Evolutionary conservation across 345 rosid species (phyloP).

Genomic region (Boechera divaricarpa): DNA sequence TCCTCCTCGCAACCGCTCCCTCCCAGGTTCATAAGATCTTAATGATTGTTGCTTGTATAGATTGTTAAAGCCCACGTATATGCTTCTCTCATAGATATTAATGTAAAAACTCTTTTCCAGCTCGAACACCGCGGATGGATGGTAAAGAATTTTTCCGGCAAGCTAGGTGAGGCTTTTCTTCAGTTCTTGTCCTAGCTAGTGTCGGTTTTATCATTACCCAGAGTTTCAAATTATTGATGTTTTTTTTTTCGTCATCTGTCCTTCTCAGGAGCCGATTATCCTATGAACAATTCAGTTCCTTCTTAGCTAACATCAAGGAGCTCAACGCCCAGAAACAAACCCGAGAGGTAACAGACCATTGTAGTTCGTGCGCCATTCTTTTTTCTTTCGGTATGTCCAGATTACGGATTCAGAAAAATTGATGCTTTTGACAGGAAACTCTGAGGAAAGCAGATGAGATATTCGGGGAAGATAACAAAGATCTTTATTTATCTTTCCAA

Average conservation of each 20-base stretch:
- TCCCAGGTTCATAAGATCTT: slow-evolving; percentile 58
- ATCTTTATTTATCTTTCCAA: slow-evolving; percentile 79
- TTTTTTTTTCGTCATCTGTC: background rate
- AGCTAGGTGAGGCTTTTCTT: slow-evolving; percentile 62
- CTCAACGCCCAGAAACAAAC: slow-evolving; percentile 95
- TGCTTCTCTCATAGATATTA: slow-evolving; percentile 8
- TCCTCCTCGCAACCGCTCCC: slow-evolving; percentile 77
- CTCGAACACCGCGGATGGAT: slow-evolving; percentile 76
- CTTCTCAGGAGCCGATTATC: slow-evolving; percentile 81
- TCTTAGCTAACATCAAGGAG: slow-evolving; percentile 90
- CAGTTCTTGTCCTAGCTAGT: slow-evolving; percentile 16
- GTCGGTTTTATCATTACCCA: slow-evolving; percentile 1
- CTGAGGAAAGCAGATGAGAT: slow-evolving; percentile 92
- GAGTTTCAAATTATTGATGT: slow-evolving; percentile 2
- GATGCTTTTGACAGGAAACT: slow-evolving; percentile 71
- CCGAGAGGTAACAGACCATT: slow-evolving; percentile 63
- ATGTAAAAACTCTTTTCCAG: slow-evolving; percentile 39
- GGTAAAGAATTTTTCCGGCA: slow-evolving; percentile 97
- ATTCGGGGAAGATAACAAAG: slow-evolving; percentile 89
- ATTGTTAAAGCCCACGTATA: background rate
- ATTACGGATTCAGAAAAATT: background rate
- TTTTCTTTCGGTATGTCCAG: background rate
- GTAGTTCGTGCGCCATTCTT: background rate
- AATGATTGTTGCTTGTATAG: background rate
- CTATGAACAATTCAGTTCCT: slow-evolving; percentile 93